A percentile compares a stretch with the other conserved stretches of the same genome.
Evolutionary conservation across 208 protist species (phyloP).

Genomic region (Endotrypanum monterogeii): DNA sequence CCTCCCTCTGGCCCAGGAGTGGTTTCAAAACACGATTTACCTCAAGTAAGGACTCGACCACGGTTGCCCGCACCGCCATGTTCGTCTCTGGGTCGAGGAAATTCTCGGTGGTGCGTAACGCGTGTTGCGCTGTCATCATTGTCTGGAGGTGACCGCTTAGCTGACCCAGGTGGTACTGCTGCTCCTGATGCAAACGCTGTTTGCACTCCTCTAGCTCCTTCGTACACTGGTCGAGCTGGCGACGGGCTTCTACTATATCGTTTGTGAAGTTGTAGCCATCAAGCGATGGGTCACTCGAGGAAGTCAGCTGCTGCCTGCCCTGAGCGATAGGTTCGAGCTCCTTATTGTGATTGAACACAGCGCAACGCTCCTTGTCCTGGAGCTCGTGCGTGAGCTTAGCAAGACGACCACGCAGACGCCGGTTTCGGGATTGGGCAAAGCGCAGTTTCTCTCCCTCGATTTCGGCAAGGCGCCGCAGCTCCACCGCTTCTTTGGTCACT

Average conservation of each 20-base stretch:
- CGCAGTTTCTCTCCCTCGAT: constrained; percentile 55
- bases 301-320: background rate
- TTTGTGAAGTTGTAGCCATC: constrained; percentile 27
- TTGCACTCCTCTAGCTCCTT: constrained; percentile 42
- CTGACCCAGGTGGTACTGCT: constrained; percentile 60
- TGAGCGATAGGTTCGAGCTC: too few relatives aligned
- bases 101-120: constrained; percentile 43
- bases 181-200: constrained; percentile 45
- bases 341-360: background rate
- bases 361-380: background rate
- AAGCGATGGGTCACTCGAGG: background rate
- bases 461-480: constrained; percentile 43
- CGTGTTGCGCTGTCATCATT: constrained; percentile 31
- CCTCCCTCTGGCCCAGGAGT: constrained; percentile 9
- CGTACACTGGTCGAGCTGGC: constrained; percentile 45
- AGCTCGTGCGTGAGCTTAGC: constrained; percentile 31
- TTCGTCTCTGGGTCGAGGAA: constrained; percentile 67
- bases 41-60: constrained; percentile 55
- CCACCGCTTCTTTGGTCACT: constrained; percentile 20
- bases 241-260: constrained; percentile 38
- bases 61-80: constrained; percentile 54
- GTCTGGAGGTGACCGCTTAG: constrained; percentile 56
- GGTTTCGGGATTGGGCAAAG: constrained; percentile 45
- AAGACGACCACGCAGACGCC: constrained; percentile 37
- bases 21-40: constrained; percentile 38